A percentile compares a stretch with the other conserved stretches of the same genome.
These are phyloP conservation scores for Psilocybe cubensis DNA, from an alignment of 768 basidiomycete species.

Conservation along the genomic window DNA sequence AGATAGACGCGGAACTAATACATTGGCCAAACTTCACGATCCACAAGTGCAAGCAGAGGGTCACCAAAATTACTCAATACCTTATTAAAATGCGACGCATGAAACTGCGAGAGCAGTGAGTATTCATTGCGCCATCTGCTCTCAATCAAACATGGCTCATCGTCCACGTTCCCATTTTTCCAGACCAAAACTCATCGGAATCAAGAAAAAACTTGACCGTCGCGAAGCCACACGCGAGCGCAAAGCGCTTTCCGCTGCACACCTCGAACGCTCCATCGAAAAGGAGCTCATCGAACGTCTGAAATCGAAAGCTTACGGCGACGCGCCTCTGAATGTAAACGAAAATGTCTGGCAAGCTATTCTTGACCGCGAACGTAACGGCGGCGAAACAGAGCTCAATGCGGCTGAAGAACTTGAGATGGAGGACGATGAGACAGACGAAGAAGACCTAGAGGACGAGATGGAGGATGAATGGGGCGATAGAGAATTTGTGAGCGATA, in stretches of 20 bases:
- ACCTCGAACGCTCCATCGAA: constrained; percentile 93
- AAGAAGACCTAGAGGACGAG: constrained; percentile 56
- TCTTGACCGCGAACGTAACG: constrained; percentile 76
- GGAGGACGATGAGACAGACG: constrained; percentile 64
- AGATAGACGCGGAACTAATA: constrained; percentile 96
- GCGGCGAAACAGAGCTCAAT: constrained; percentile 58
- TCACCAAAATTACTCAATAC: constrained; percentile 99
- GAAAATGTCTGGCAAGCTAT: constrained; percentile 95
- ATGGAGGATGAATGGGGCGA: constrained; percentile 57
- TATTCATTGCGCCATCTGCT: constrained; percentile 12
- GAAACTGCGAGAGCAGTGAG: constrained; percentile 85
- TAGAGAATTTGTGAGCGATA: constrained; percentile 76
- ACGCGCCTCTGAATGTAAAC: constrained; percentile 97
- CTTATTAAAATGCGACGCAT: constrained; percentile 97
- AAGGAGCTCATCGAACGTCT: constrained; percentile 95
- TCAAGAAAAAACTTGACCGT: constrained; percentile 97
- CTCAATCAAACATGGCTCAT: background rate
- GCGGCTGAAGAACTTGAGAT: constrained; percentile 57
- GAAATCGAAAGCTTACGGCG: constrained; percentile 96
- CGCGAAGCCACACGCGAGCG: constrained; percentile 92
- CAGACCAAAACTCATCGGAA: constrained; percentile 91
- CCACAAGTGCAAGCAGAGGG: constrained; percentile 98
- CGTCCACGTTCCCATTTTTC: background rate
- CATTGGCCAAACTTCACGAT: constrained; percentile 98
- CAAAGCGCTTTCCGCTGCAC: constrained; percentile 95